Base-by-base conservation (phyloP, 2,329 filamentous ascomycete species). In the Anthostomella pinea region DNA sequence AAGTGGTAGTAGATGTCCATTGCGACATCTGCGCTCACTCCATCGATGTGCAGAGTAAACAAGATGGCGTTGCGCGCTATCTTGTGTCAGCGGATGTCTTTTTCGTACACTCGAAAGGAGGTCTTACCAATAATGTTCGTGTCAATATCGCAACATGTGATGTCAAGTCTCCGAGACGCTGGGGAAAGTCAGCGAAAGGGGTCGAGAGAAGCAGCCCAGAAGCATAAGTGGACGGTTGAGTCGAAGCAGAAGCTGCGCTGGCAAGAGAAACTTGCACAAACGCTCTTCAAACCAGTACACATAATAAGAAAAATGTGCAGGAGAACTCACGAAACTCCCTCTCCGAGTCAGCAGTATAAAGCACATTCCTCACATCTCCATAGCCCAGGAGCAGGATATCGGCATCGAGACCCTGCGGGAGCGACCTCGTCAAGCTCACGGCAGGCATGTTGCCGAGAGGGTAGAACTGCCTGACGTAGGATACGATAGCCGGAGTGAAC, bases 1-100 rank as follows among this genome's bases (percentile, higher is more conserved):
- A 74, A 48, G 45, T 79, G 65, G 52, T 79, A 79, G 56, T 76
- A 82, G 22, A 75, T 57, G 38, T 73, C 66, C 75, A 75, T 81
- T 3, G 72, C 55, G 6, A 48, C 34, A 2, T 63, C 53, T 1
- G 42, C 33, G 9, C 50, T 25, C 15, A 53, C 39, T 18, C 61
- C 49, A n/a, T 75, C 72, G 6, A 73, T 32, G 24, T 81, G 54
- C 2, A 80, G 53, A 1, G 69, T 70, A 20, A 78, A 59, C 0
- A 79, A 55, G 3, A 81, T 43, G 19, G 73, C 52, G 50, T 82
- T 81, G 3, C 78, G 69, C 18, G 75, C 77, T 77, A 11, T 11
- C 34, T 41, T 30, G 29, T 35, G 38, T 35, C 42, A 43, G 21
- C 13, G 18, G 11, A 10, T 9, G 15, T 8, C 25, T 13, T n/a